These are phyloP conservation scores for Metschnikowia henanensis DNA, from an alignment of 805 yeast genomes.

Conservation along the genomic window DNA sequence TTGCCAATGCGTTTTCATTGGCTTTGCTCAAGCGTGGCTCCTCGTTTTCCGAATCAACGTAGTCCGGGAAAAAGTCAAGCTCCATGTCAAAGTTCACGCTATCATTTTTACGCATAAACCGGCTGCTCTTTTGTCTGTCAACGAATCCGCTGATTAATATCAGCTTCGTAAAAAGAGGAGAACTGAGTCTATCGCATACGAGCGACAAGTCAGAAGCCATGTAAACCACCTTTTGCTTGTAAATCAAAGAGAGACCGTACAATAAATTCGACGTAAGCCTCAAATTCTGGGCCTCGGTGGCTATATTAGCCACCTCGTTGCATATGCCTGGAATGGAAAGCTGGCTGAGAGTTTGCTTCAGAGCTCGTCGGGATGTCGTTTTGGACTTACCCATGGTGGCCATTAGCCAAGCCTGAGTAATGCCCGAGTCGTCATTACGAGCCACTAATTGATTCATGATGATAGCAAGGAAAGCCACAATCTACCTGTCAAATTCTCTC, in stretches of 20 bases:
- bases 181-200: constrained; percentile 12
- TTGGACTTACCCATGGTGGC: constrained; percentile 42
- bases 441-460: neutral
- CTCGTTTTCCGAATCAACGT: neutral
- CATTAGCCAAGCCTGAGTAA: constrained; percentile 35
- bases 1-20: constrained; percentile 1
- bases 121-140: too few relatives aligned
- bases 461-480: neutral
- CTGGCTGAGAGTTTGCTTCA: constrained; percentile 32
- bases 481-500: too few relatives aligned
- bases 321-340: constrained; percentile 47
- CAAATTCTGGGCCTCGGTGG: constrained; percentile 21
- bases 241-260: constrained; percentile 49
- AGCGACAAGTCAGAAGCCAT: constrained; percentile 34
- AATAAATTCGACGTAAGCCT: constrained; percentile 44
- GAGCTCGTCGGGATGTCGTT: constrained; percentile 24
- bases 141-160: too few relatives aligned
- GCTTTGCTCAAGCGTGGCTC: neutral
- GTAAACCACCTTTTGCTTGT: constrained; percentile 49
- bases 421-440: constrained; percentile 11
- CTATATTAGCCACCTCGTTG: constrained; percentile 15
- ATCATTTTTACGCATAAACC: too few relatives aligned
- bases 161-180: constrained; percentile 3
- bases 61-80: constrained; percentile 21
- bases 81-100: constrained; percentile 30